Base-by-base conservation (phyloP, 371 early-diverging fungal species). In the Catenaria anguillulae region DNA sequence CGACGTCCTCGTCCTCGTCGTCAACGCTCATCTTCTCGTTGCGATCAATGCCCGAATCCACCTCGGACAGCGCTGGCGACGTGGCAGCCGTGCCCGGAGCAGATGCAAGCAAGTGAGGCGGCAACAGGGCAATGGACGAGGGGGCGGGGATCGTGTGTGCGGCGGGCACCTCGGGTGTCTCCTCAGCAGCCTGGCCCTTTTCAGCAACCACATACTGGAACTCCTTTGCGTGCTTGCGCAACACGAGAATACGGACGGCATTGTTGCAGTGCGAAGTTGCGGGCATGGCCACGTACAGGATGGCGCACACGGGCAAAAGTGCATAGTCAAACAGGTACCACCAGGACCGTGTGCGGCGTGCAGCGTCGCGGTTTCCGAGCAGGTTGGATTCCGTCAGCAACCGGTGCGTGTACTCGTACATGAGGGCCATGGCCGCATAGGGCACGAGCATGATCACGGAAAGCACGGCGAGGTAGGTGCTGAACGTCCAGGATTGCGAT, bases 391-490 rank as follows among this genome's bases (percentile, higher is more conserved):
- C 0, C 0, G n/a, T 36, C 1, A 33, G 24, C 24, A 58, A 19
- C n/a, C 58, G 58, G 43, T 58, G 58, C 42, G 43, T 19, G 43
- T 40, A 58, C 58, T 58, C 58, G 58, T 58, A 58, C 29, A 36
- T 34, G 17, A 58, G 15, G 5, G 37, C 58, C 13, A 42, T 24
- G 43, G 31, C 12, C 17, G 37, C 34, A 26, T 40, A 36, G 13
- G 43, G 43, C 58, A 58, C 34, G 40, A 58, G 33, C 36, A 58
- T 40, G 26, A 29, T 13, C 35, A 58, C 13, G 17, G 36, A 58
- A 8, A 29, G 8, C 19, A 21, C 13, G 26, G n/a, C 13, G 26
- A 58, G 36, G 43, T 15, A 42, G 15, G 29, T 35, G 2, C 21
- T 10, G 13, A 36, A 36, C 15, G 36, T 12, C 24, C 35, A 31